Evolutionary conservation across 805 yeast species (phyloP).

Genomic region (Debaryomyces maramus): DNA sequence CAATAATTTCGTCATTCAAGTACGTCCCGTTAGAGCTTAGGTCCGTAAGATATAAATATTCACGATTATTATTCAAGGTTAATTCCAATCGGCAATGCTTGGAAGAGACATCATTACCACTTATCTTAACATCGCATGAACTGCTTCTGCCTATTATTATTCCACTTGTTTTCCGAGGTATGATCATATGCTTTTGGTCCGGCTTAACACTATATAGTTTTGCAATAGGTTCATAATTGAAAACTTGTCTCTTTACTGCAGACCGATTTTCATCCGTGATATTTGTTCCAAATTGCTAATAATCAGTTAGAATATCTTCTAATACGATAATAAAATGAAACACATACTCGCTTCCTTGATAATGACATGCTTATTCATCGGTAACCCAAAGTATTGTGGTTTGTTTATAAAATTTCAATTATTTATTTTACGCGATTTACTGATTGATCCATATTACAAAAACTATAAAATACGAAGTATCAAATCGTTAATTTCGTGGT

Average conservation of each 20-base stretch:
- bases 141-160: slow-evolving; percentile 55
- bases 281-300: slow-evolving; percentile 8
- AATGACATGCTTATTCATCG: slow-evolving; percentile 24
- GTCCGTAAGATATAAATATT: slow-evolving; percentile 52
- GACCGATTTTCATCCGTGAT: slow-evolving; percentile 6
- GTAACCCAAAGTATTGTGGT: not conserved
- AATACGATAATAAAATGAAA: not conserved
- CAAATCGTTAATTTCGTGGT: slow-evolving; percentile 26
- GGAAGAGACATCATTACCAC: slow-evolving; percentile 64
- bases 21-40: slow-evolving; percentile 65
- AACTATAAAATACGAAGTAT: slow-evolving; percentile 25
- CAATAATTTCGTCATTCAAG: slow-evolving; percentile 56
- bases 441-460: not conserved
- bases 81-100: slow-evolving; percentile 57
- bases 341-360: slow-evolving; percentile 27
- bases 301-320: not conserved
- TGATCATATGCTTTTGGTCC: slow-evolving; percentile 17
- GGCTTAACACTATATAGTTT: slow-evolving; percentile 20
- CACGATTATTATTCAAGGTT: slow-evolving; percentile 34
- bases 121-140: slow-evolving; percentile 54
- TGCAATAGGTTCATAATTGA: slow-evolving; percentile 19
- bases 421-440: slow-evolving; percentile 2
- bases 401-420: slow-evolving; percentile 6
- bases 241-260: slow-evolving; percentile 11
- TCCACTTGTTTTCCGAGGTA: slow-evolving; percentile 22